Base-by-base conservation (phyloP, 2,329 filamentous ascomycete species). In the Ceratocystis cacaofunesta region DNA sequence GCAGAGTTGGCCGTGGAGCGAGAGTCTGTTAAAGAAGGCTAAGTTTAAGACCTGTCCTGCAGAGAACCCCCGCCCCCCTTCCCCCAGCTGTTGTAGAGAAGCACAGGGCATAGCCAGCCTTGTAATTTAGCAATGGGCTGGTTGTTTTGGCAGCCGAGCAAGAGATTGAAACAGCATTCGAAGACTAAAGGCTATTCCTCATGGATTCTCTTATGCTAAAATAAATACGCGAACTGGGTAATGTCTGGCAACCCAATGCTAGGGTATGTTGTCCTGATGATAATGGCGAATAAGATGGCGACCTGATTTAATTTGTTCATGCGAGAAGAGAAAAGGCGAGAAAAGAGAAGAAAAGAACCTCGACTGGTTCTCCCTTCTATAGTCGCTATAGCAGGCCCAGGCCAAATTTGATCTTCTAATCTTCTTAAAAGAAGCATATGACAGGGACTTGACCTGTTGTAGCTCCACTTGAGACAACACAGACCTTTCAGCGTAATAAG, bases 381-480 rank as follows among this genome's bases (percentile, higher is more conserved):
- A 52, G 36, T 5, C 36, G 12, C 12, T 41, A 41, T 41, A 41
- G 36, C 10, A 41, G 36, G 10, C 36, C 12, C 48, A 52, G 48
- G 22, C 48, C 28, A 52, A 15, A 15, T n/a, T 36, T 58, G 30
- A 58, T 58, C 28, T 58, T 58, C 19, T 36, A 30, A 58, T 58
- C 55, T 58, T 58, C 28, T 58, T 58, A 32, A 36, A 58, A 58
- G 30, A 30, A 58, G 25, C 17, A 30, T 58, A 58, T 58, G 55
- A 58, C 55, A 58, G 55, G 55, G 55, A 58, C 55, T 17, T 30
- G 55, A 5, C 25, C 19, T 58, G 55, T 32, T n/a, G 30, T 30
- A 19, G 55, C 55, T 58, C 55, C 55, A 58, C 55, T 58, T 28
- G 36, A 58, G 55, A 58, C 55, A 58, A 58, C 55, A 58, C 55